Evolutionary conservation across 352 stramenopile species (phyloP).

Genomic region (Phytophthora sansomeana): DNA sequence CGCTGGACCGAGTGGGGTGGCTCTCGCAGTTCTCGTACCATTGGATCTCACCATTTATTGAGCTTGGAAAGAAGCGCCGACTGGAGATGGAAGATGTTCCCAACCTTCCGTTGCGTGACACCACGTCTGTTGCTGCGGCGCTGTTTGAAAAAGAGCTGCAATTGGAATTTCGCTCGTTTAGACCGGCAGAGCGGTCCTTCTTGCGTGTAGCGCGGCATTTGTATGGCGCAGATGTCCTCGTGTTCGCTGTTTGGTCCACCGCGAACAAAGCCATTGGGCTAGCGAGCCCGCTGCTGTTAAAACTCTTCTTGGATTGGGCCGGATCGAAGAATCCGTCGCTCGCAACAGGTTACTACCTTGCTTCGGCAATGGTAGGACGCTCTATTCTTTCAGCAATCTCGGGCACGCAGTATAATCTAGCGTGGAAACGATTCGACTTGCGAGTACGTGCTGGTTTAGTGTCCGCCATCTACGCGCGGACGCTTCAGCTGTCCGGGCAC

Average conservation of each 20-base stretch:
- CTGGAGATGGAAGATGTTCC: constrained; percentile 72
- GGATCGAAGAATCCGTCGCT: constrained; percentile 47
- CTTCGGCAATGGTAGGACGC: constrained; percentile 54
- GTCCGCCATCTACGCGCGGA: constrained; percentile 73
- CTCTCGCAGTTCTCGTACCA: constrained; percentile 71
- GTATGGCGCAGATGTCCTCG: constrained; percentile 65
- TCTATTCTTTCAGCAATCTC: constrained; percentile 72
- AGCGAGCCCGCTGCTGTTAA: constrained; percentile 76
- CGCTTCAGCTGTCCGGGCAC: constrained; percentile 47
- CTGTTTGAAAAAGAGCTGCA: constrained; percentile 57
- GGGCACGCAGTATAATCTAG: constrained; percentile 79
- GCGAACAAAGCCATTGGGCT: constrained; percentile 78
- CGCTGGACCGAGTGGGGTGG: constrained; percentile 62
- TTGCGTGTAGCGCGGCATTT: constrained; percentile 56
- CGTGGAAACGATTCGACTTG: constrained; percentile 83
- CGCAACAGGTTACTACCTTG: constrained; percentile 63
- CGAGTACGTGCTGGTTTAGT: constrained; percentile 74
- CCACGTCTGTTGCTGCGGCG: constrained; percentile 49
- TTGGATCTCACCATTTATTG: constrained; percentile 77
- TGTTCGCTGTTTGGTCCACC: constrained; percentile 76
- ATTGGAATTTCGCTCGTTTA: constrained; percentile 37
- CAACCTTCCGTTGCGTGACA: constrained; percentile 54
- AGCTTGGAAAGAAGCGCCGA: constrained; percentile 53
- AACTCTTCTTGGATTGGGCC: constrained; percentile 84
- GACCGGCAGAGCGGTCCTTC: constrained; percentile 50